Base-by-base conservation (phyloP, 768 basidiomycete species). In the Galerina sulciceps region DNA sequence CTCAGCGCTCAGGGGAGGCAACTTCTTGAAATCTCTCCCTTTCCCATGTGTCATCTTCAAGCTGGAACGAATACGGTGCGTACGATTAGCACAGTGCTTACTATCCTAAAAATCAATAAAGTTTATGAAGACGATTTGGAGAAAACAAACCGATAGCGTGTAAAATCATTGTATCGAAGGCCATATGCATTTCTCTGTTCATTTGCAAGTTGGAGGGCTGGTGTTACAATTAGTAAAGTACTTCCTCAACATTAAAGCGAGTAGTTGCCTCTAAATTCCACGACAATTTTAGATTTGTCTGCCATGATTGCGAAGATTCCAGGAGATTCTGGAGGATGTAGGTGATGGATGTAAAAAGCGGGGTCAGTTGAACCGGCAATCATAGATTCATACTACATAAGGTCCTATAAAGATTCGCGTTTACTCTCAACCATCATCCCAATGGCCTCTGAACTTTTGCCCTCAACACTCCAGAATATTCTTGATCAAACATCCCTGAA, bases 181-280 rank as follows among this genome's bases (percentile, higher is more conserved):
- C 96, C 96, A 72, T 96, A 96, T 3, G 91, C 87, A 62, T 82
- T 93, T 55, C 96, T 87, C 69, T 97, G 94, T 69, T 93, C 89
- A 71, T 96, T 95, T 38, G 85, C 86, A 52, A 94, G 81, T 68
- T 88, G 87, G 38, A 97, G 81, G 20, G 93, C 94, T 97, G 44
- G 3, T 35, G 22, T 15, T n/a, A 17, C 26, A 10, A 31, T 40
- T 31, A 23, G 37, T 48, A 45, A 51, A 38, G 31, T n/a, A 23
- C 57, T 35, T 51, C 31, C n/a, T 41, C 44, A 43, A 10, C 11
- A 53, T 35, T 35, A 40, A 22, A 34, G 42, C 22, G 49, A 22
- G 47, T 46, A 55, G 59, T 45, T 63, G 76, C 80, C 79, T 73
- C 70, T 72, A 67, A 82, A 81, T 11, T 65, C 50, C 1, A 69